These are phyloP conservation scores for Phlebiopsis gigantea DNA, from an alignment of 768 basidiomycete genomes.

Conservation along the genomic window DNA sequence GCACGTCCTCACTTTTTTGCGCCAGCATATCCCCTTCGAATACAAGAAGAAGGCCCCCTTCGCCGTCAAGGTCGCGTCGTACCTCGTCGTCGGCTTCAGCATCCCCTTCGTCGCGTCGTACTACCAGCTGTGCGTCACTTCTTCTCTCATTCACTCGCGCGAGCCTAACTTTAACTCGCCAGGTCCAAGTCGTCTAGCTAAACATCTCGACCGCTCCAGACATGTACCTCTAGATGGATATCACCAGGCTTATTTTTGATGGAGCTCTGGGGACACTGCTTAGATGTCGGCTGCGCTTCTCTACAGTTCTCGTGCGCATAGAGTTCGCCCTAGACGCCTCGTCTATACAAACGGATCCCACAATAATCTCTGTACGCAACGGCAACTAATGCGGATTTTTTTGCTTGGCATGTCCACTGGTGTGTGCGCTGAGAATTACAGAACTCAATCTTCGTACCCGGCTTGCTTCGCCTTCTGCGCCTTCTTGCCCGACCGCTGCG, in stretches of 20 bases:
- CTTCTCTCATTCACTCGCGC: background rate
- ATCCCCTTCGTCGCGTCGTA: constrained; percentile 61
- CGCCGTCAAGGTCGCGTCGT: constrained; percentile 41
- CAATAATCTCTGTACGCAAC: background rate
- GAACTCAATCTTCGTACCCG: constrained; percentile 3
- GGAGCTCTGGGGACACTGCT: background rate
- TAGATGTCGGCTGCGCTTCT: background rate
- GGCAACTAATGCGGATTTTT: background rate
- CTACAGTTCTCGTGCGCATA: background rate
- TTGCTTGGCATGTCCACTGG: background rate
- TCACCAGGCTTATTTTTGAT: background rate
- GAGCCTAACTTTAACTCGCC: background rate
- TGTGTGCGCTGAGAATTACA: background rate
- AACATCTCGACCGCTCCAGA: background rate
- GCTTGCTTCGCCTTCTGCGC: constrained; percentile 26
- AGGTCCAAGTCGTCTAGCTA: background rate
- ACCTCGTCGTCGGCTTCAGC: constrained; percentile 52
- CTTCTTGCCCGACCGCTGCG: constrained; percentile 28
- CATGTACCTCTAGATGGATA: background rate
- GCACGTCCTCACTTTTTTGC: background rate
- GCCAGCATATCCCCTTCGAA: constrained; percentile 30
- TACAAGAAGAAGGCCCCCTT: constrained; percentile 25
- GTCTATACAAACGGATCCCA: background rate
- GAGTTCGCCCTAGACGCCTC: background rate
- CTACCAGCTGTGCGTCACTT: constrained; percentile 56